phyloP scores from a whole-genome alignment of 768 basidiomycete species.

The Lentinula raphanica region DNA sequence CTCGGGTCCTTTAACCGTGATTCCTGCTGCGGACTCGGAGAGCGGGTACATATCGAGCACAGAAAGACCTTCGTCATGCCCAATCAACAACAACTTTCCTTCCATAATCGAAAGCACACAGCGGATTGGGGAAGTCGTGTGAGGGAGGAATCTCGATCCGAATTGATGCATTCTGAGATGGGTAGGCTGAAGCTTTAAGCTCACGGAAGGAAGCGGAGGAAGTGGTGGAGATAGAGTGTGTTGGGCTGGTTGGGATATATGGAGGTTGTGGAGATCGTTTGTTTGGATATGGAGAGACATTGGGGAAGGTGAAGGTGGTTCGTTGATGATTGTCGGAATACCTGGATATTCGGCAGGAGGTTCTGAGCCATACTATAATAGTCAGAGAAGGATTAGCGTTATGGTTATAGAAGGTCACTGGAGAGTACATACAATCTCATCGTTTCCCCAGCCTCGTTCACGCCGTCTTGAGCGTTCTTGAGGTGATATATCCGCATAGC shows the following conservation, averaged over 20 bases:
- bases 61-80: slow-evolving; percentile 74
- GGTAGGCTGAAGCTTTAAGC: slow-evolving; percentile 51
- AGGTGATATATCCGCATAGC: slow-evolving; percentile 61
- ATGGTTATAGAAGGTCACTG: not conserved
- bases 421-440: slow-evolving; percentile 15
- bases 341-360: not conserved
- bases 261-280: slow-evolving; percentile 28
- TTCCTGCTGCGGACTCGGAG: slow-evolving; percentile 44
- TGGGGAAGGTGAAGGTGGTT: slow-evolving; percentile 16
- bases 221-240: slow-evolving; percentile 24
- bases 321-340: slow-evolving; percentile 12
- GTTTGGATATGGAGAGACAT: slow-evolving; percentile 41
- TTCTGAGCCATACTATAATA: slow-evolving; percentile 4
- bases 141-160: slow-evolving; percentile 82
- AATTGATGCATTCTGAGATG: slow-evolving; percentile 71
- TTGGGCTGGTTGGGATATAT: slow-evolving; percentile 20
- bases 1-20: slow-evolving; percentile 54
- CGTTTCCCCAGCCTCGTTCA: slow-evolving; percentile 67
- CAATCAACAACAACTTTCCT: slow-evolving; percentile 66
- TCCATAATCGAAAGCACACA: slow-evolving; percentile 67
- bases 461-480: slow-evolving; percentile 54
- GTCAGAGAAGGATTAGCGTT: not conserved
- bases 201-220: slow-evolving; percentile 38
- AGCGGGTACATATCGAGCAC: slow-evolving; percentile 81
- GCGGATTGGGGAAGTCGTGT: slow-evolving; percentile 68